phyloP scores from a whole-genome alignment of 1,284 basidiomycete genomes.

The Malassezia dermatis region DNA sequence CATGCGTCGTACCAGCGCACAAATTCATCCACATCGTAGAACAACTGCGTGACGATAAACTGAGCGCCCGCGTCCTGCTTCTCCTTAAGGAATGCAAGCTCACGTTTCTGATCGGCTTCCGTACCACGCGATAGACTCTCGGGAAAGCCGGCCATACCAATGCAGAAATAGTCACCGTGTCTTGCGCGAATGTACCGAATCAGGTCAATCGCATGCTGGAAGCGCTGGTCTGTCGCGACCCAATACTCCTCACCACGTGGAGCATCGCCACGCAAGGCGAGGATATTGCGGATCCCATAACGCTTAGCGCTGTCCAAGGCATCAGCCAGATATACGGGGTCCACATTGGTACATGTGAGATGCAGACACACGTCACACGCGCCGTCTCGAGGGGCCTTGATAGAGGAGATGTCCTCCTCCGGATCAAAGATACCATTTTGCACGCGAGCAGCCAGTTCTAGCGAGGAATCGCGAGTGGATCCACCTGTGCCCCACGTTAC shows the following conservation, averaged over 20 bases:
- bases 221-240: constrained; percentile 71
- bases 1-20: constrained; percentile 29
- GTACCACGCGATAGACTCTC: constrained; percentile 61
- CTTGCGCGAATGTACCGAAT: constrained; percentile 81
- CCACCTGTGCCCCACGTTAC: constrained; percentile 98
- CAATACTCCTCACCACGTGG: constrained; percentile 87
- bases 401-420: constrained; percentile 11
- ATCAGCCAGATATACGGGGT: constrained; percentile 62
- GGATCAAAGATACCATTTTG: constrained; percentile 35
- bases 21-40: constrained; percentile 71
- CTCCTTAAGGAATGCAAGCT: constrained; percentile 66
- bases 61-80: constrained; percentile 93
- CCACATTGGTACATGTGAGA: constrained; percentile 91
- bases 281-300: constrained; percentile 75
- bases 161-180: constrained; percentile 74
- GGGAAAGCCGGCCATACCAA: constrained; percentile 88
- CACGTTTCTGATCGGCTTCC: constrained; percentile 53
- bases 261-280: constrained; percentile 77
- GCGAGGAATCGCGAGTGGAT: constrained; percentile 71
- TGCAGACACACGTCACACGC: constrained; percentile 83
- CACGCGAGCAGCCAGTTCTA: constrained; percentile 58
- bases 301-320: constrained; percentile 70
- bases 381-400: constrained; percentile 55
- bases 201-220: constrained; percentile 78
- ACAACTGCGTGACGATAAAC: constrained; percentile 92